Base-by-base conservation (phyloP, 2,329 filamentous ascomycete species). In the Akanthomyces dipterigenus region DNA sequence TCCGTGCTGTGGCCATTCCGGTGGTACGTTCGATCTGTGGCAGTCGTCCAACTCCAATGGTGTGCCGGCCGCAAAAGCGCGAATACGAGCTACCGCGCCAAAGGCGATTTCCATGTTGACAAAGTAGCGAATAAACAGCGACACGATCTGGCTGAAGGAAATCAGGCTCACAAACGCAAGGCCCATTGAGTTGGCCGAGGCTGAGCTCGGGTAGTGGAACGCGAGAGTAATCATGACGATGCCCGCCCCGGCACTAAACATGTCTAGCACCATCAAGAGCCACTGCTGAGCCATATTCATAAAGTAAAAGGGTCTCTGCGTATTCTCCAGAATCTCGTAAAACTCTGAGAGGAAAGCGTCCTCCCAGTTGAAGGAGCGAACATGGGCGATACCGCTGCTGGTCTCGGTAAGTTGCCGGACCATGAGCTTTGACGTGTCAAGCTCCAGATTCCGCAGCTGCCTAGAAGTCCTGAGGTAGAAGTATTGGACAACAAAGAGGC, bases 351-450 rank as follows among this genome's bases (percentile, higher is more conserved):
- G 70, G 61, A 78, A 75, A 5, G 70, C 66, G 1, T 70, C 67
- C 45, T 78, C 72, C 82, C 82, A 85, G 3, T 77, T 76, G 62
- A 83, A 84, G 1, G 82, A 79, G n/a, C 82, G 76, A 49, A 83
- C 78, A 0, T 78, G 81, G 0, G 72, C 65, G 1, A 82, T 63
- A 0, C 80, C 80, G 18, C 72, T 70, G 0, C 79, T 64, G 3
- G 77, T 77, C 61, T 83, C 81, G n/a, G 74, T 68, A 26, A 77
- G 71, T 20, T 69, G 67, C 0, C 69, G 70, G 54, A 72, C 74
- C 1, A 76, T 63, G 2, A 72, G 72, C 7, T 67, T 67, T 57
- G 71, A 72, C 1, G 69, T 68, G 62, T 76, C 73, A 1, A 76
- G 66, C 24, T 76, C 72, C 12, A 76, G 62, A 7, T 71, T 55